Percentiles rank a stretch among this genome's conserved stretches.
These are phyloP conservation scores for Amanita inopinata DNA, from an alignment of 768 basidiomycete species.

Conservation along the genomic window DNA sequence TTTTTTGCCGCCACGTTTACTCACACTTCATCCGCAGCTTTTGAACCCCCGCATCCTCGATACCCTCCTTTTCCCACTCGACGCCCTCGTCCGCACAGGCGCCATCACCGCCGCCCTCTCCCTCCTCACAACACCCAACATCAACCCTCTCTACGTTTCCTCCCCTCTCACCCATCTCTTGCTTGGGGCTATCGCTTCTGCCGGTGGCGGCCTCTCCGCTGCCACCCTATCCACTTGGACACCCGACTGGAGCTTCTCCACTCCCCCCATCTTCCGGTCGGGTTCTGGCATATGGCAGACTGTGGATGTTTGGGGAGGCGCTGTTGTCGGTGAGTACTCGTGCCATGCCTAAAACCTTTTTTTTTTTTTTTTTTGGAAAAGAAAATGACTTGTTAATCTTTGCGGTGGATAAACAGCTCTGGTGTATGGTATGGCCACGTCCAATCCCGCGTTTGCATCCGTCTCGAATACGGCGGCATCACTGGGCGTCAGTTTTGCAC, in stretches of 20 bases:
- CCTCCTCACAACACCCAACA: slow-evolving; percentile 21
- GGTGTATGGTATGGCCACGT: slow-evolving; percentile 22
- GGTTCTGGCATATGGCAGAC: slow-evolving; percentile 30
- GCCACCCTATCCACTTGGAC: slow-evolving; percentile 35
- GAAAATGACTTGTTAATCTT: background rate
- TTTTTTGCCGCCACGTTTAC: background rate
- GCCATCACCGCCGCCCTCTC: slow-evolving; percentile 28
- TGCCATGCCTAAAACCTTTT: background rate
- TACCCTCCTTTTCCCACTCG: slow-evolving; percentile 38
- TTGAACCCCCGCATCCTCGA: slow-evolving; percentile 27
- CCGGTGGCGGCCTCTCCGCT: slow-evolving; percentile 36
- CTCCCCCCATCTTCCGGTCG: slow-evolving; percentile 34
- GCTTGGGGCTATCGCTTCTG: slow-evolving; percentile 36
- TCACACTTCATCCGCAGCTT: slow-evolving; percentile 13
- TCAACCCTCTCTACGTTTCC: slow-evolving; percentile 24
- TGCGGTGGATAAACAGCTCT: slow-evolving; percentile 19
- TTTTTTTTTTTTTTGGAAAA: background rate
- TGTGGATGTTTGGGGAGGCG: slow-evolving; percentile 44
- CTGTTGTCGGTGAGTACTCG: slow-evolving; percentile 27
- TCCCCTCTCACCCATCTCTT: slow-evolving; percentile 38
- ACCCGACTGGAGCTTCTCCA: slow-evolving; percentile 33
- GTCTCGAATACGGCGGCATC: slow-evolving; percentile 15
- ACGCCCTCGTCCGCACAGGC: slow-evolving; percentile 36
- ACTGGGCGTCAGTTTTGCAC: slow-evolving; percentile 11
- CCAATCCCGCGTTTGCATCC: slow-evolving; percentile 21